Base-by-base conservation (phyloP, 164 flowering plant species). In the Berberis vulgaris region DNA sequence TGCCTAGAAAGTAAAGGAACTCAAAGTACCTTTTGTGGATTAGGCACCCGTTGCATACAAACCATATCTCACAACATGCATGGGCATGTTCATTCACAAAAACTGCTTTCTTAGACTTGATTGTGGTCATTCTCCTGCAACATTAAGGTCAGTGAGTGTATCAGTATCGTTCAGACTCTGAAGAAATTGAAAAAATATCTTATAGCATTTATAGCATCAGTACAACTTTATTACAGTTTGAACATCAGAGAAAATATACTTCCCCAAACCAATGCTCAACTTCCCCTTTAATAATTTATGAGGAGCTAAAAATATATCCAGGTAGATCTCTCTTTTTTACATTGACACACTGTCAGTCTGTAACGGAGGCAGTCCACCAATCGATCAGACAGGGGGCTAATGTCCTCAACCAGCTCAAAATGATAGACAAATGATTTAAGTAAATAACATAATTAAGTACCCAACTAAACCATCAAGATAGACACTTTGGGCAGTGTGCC, bases 31-130 rank as follows among this genome's bases (percentile, higher is more conserved):
- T 87, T 54, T 84, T 79, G 67, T 68, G 64, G n/a, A 92, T 81
- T 44, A 79, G 88, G 59, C 54, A 61, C 12, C 84, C 91, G 55
- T 84, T 88, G 84, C 98, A 89, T 45, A 86, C 54, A 73, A 92
- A 89, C 80, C 81, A 79, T 65, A 92, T 85, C 49, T 77, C 78
- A 70, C 98, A 92, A 43, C 70, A 71, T 61, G 54, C 41, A 58
- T 83, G 89, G 8, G 96, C 88, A 26, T 86, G 72, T 59, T 41
- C 41, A 42, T 76, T 75, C 46, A 92, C 87, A 69, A 67, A 69
- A 41, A 70, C 74, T 62, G 96, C 98, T 78, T 89, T 92, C 81
- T 73, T 85, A 43, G 98, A 92, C 74, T 71, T 92, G 45, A 80
- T 76, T 59, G 73, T 77, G 46, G 13, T 63, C 87, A 78, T 77